Base-by-base conservation (phyloP, 805 yeast species). In the Ogataea neopini region DNA sequence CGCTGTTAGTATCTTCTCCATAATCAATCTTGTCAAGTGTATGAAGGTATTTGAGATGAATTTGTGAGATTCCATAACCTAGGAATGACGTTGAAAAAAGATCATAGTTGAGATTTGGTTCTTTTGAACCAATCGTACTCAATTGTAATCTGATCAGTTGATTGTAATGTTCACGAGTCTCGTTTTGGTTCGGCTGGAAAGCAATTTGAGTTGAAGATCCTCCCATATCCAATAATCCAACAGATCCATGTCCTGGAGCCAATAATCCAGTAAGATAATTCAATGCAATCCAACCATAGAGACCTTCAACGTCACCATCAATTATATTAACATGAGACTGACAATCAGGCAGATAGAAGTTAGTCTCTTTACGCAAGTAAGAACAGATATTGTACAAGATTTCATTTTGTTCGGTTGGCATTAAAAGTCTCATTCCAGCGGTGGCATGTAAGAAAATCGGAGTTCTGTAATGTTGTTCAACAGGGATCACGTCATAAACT, bases 391-490 rank as follows among this genome's bases (percentile, higher is more conserved):
- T 66, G 13, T 66, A 69, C 47, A 83, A 58, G 15, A 83, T 72
- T 14, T 63, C 62, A 36, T 66, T 67, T 42, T 61, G 68, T 29
- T 77, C 77, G 10, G 71, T 67, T 1, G 83, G 85, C 17, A 73
- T 74, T 35, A 84, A 64, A 11, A 79, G 61, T 37, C 88, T 64
- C 81, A 83, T 75, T 0, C 88, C 88, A 0, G 86, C 89, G 0
- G 89, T 84, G 0, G 87, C 81, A 61, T 84, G 88, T 6, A 84
- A 60, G 53, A 81, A 83, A 0, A 84, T 71, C 0, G 91, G 91
- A 0, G 91, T 84, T 40, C 88, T 59, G 8, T 57, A 57, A 43
- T 79, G 82, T 59, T 83, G 87, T 14, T 79, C 76, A 44, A 70
- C 67, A 13, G 91, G 91, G 1, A 84, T 76, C 6, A 80, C 68